These are phyloP conservation scores for Dactylellina cionopaga DNA, from an alignment of 2,329 filamentous ascomycete genomes.

Conservation along the genomic window DNA sequence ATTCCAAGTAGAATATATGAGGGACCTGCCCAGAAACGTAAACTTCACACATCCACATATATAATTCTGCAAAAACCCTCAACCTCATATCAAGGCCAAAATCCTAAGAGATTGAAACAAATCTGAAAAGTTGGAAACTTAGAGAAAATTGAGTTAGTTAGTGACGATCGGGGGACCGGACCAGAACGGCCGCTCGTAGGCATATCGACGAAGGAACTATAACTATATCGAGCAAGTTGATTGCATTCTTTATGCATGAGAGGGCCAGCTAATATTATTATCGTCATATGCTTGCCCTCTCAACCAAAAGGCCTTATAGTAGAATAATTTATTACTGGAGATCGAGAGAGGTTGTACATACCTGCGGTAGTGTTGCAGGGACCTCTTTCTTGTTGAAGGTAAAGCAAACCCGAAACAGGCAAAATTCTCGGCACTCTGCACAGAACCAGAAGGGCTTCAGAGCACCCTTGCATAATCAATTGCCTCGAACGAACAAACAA, in stretches of 20 bases:
- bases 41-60: slow-evolving; percentile 7
- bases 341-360: not conserved
- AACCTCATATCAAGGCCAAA: not conserved
- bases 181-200: not conserved
- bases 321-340: no score
- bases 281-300: no score
- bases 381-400: slow-evolving; percentile 25
- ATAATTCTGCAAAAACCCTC: not conserved
- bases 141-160: not conserved
- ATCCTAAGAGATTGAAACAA: slow-evolving; percentile 7
- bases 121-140: slow-evolving; percentile 14
- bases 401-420: slow-evolving; percentile 29
- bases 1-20: not conserved
- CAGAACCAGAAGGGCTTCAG: slow-evolving; percentile 21
- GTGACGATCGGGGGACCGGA: not conserved
- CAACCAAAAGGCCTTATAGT: no score
- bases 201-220: not conserved
- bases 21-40: slow-evolving; percentile 23
- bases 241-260: slow-evolving; percentile 26
- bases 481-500: not conserved
- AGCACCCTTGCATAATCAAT: slow-evolving; percentile 13
- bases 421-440: slow-evolving; percentile 46
- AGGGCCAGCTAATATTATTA: slow-evolving; percentile 26
- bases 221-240: slow-evolving; percentile 35
- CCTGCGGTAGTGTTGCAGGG: no score